phyloP scores from a whole-genome alignment of 345 rosid genomes.

The Raphanus sativus region DNA sequence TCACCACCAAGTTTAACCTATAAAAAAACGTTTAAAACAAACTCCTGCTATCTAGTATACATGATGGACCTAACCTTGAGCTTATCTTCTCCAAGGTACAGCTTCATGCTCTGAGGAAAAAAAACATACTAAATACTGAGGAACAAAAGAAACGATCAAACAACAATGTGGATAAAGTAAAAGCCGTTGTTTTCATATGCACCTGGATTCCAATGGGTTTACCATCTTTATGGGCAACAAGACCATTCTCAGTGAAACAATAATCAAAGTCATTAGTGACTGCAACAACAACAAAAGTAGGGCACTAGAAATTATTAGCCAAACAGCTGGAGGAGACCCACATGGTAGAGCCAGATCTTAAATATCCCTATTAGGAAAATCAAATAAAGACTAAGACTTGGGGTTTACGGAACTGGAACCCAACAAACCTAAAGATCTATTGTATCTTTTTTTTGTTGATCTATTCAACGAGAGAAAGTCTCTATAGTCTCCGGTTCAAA shows the following conservation, averaged over 20 bases:
- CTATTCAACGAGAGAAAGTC: conserved; percentile 14
- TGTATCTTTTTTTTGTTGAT: conserved; percentile 4
- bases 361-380: background rate
- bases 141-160: background rate
- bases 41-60: conserved; percentile 1
- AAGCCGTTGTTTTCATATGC: conserved; percentile 4
- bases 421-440: background rate
- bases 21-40: background rate
- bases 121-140: conserved; percentile 26
- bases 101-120: conserved; percentile 72
- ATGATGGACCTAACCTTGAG: conserved; percentile 60
- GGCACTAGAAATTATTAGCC: background rate
- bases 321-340: background rate
- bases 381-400: conserved; percentile 10
- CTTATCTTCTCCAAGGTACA: conserved; percentile 76
- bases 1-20: too few species aligned
- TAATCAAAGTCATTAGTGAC: conserved; percentile 82
- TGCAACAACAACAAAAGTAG: conserved; percentile 37
- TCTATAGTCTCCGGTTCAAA: background rate
- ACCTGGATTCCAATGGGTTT: conserved; percentile 85
- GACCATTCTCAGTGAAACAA: conserved; percentile 96
- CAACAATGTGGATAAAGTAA: background rate
- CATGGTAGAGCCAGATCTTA: conserved; percentile 16
- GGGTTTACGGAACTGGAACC: too few species aligned
- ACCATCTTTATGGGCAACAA: conserved; percentile 92